Evolutionary conservation across 139 green algal genomes (phyloP).

Genomic region (Micractinium conductrix): DNA sequence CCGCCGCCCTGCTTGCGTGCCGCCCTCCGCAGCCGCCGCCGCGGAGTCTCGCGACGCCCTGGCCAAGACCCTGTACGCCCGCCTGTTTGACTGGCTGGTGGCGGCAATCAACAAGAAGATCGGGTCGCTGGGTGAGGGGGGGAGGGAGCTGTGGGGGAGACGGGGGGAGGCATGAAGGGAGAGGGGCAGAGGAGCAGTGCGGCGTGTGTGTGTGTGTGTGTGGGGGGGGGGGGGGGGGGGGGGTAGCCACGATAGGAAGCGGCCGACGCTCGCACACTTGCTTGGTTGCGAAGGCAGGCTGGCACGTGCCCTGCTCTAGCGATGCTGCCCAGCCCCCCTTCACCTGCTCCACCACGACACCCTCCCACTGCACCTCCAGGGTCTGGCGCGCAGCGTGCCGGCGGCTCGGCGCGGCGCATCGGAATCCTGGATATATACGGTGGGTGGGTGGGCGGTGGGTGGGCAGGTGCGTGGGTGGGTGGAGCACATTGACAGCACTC

Average conservation of each 20-base stretch:
- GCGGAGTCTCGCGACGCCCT: constrained; percentile 80
- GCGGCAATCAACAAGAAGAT: constrained; percentile 83
- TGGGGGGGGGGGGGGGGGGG: too few relatives aligned
- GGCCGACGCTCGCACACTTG: too few relatives aligned
- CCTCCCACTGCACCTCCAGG: not conserved
- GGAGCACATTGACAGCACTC: too few relatives aligned
- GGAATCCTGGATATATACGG: constrained; percentile 71
- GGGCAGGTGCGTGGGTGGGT: not conserved
- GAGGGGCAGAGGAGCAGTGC: too few relatives aligned
- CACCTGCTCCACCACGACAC: not conserved
- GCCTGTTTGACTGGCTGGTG: constrained; percentile 88
- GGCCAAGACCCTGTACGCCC: constrained; percentile 88
- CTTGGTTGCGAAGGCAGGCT: too few relatives aligned
- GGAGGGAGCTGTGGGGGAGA: too few relatives aligned
- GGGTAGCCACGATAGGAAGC: too few relatives aligned
- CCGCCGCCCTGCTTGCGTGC: constrained; percentile 50
- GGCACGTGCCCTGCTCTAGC: too few relatives aligned
- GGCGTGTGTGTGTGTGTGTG: too few relatives aligned
- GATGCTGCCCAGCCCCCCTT: too few relatives aligned
- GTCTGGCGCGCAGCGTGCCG: not conserved
- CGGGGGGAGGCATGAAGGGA: too few relatives aligned
- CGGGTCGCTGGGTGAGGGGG: constrained; percentile 40
- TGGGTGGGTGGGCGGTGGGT: not conserved
- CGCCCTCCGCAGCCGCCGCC: constrained; percentile 52
- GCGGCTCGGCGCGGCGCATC: constrained; percentile 51